A percentile compares a stretch with the other conserved stretches of the same genome.
Evolutionary conservation across 2,329 filamentous ascomycete genomes (phyloP).

Genomic region (Arthrobotrys iridis): DNA sequence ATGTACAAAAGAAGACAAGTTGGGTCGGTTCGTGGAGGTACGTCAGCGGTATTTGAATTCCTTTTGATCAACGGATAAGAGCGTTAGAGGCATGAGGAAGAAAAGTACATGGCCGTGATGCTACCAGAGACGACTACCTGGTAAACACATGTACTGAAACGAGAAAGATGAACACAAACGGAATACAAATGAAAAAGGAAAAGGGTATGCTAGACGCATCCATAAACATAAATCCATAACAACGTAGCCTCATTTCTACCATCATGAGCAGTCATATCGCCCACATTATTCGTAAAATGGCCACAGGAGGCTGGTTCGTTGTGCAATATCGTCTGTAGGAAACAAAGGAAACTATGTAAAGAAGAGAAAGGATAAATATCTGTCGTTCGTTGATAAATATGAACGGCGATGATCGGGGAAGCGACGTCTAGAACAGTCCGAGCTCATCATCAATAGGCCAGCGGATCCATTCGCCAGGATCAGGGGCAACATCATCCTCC

Average conservation of each 20-base stretch:
- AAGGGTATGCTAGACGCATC: not conserved
- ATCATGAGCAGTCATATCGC: conserved; percentile 5
- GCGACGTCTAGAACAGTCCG: not conserved
- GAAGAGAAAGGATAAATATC: not conserved
- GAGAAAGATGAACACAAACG: not conserved
- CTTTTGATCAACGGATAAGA: not conserved
- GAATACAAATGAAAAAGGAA: not conserved
- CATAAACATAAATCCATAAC: not conserved
- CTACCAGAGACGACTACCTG: not conserved
- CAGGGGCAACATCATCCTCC: not conserved
- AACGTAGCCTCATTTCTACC: conserved; percentile 5
- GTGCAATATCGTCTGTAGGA: not conserved
- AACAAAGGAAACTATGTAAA: not conserved
- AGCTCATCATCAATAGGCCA: conserved; percentile 4
- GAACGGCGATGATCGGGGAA: not conserved
- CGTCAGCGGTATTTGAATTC: conserved; percentile 4
- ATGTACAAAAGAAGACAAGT: not conserved
- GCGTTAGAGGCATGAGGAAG: not conserved
- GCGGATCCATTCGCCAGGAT: not conserved
- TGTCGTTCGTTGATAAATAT: not conserved
- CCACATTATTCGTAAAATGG: not conserved
- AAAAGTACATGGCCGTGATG: not conserved
- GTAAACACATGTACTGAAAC: not conserved
- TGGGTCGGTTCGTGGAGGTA: not conserved
- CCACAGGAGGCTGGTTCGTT: not conserved